Conservation (phyloP, 2,329 filamentous ascomycete genomes). For the Phoma sp. region DNA sequence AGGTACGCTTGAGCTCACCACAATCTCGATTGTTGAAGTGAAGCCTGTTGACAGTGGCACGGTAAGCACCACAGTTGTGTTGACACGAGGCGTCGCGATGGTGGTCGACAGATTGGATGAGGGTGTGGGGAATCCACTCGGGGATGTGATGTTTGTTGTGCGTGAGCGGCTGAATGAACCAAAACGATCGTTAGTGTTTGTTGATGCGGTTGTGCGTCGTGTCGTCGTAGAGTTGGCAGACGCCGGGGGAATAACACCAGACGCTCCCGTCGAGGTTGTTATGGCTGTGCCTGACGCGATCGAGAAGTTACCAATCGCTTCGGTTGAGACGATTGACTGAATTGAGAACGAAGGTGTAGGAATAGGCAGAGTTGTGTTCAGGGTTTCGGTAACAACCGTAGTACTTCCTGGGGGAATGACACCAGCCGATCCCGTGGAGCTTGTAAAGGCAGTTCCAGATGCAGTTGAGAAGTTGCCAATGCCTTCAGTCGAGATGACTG, state of each 20-base stretch:
- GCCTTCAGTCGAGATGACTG: too few species aligned
- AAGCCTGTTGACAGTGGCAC: conserved; percentile 6
- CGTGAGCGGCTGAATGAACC: not conserved
- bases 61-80: conserved; percentile 1
- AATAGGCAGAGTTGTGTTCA: conserved; percentile 2
- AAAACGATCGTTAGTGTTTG: not conserved
- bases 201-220: not conserved
- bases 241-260: conserved; percentile 5
- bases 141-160: conserved; percentile 14
- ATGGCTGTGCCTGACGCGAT: not conserved
- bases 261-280: not conserved
- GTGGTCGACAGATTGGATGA: not conserved
- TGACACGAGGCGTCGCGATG: conserved; percentile 2
- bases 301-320: conserved; percentile 20
- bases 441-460: conserved; percentile 7
- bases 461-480: not conserved
- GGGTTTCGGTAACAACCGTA: not conserved
- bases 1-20: not conserved
- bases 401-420: conserved; percentile 16
- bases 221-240: conserved; percentile 2
- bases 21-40: not conserved
- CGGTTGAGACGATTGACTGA: too few species aligned
- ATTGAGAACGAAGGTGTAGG: too few species aligned
- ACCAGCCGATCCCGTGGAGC: conserved; percentile 18
- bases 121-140: conserved; percentile 11